Percentiles rank a stretch among this genome's conserved stretches.
Conservation (phyloP, 371 early-diverging fungal genomes). For the Rhizopus arrhizus region DNA sequence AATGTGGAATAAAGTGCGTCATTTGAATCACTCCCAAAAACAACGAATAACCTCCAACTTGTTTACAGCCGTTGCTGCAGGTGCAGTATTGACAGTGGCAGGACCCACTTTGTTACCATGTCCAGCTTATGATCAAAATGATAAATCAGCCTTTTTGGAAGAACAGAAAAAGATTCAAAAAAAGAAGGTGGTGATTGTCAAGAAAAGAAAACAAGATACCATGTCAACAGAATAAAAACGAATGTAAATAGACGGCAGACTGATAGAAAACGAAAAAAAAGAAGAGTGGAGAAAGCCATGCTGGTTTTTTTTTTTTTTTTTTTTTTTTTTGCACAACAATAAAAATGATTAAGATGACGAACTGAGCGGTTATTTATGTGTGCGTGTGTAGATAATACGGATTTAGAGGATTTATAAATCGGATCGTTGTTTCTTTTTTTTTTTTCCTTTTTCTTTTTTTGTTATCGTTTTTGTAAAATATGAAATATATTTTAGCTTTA, state of each 20-base stretch:
- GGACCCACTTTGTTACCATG: slow-evolving; percentile 51
- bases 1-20: slow-evolving; percentile 39
- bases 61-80: slow-evolving; percentile 50
- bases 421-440: slow-evolving; percentile 1
- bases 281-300: neutral
- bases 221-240: neutral
- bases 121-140: slow-evolving; percentile 54
- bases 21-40: slow-evolving; percentile 50
- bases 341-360: neutral
- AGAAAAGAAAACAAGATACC: slow-evolving; percentile 26
- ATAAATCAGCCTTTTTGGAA: slow-evolving; percentile 49
- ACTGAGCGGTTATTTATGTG: no score
- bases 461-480: neutral
- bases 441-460: slow-evolving; percentile 8
- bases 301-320: neutral
- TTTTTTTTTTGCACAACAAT: neutral
- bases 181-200: slow-evolving; percentile 38
- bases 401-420: neutral
- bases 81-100: slow-evolving; percentile 51
- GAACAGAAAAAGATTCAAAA: slow-evolving; percentile 37
- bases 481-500: slow-evolving; percentile 11
- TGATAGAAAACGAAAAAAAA: slow-evolving; percentile 1
- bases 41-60: slow-evolving; percentile 53
- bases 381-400: no score
- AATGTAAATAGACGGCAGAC: neutral